Conservation (phyloP, 2,329 filamentous ascomycete species). For the Didymella pinodella region DNA sequence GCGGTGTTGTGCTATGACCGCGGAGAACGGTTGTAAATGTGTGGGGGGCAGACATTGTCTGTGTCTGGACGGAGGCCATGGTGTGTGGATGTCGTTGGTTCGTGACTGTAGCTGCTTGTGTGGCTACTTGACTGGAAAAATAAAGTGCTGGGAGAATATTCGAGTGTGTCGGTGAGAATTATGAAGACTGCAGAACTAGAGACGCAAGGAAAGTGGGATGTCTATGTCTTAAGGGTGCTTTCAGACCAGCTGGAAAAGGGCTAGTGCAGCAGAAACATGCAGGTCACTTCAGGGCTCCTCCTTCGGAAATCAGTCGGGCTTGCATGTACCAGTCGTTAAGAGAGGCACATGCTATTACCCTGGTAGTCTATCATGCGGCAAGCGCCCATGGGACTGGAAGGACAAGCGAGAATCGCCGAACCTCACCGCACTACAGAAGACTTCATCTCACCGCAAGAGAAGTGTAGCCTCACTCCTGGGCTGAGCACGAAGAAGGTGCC, state of each 20-base stretch:
- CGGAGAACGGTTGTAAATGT: constrained; percentile 34
- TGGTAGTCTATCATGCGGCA: constrained; percentile 22
- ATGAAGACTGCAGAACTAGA: constrained; percentile 14
- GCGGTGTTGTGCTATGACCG: constrained; percentile 20
- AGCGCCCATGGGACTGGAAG: constrained; percentile 15
- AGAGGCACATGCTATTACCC: constrained; percentile 20
- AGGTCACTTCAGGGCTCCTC: constrained; percentile 10
- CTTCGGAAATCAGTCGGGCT: constrained; percentile 21
- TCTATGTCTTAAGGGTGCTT: constrained; percentile 12
- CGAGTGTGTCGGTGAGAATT: background rate
- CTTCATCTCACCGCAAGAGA: constrained; percentile 16
- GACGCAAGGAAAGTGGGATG: constrained; percentile 19
- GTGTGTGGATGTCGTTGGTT: constrained; percentile 1
- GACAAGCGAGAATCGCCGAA: constrained; percentile 22
- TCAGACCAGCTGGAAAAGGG: constrained; percentile 11
- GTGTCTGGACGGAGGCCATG: constrained; percentile 40
- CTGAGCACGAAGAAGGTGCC: background rate
- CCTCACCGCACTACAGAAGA: constrained; percentile 18
- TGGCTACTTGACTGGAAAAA: constrained; percentile 9
- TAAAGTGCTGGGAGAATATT: background rate
- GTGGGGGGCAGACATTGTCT: constrained; percentile 33
- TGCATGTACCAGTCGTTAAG: constrained; percentile 15
- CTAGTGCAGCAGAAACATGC: constrained; percentile 19
- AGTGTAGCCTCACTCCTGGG: constrained; percentile 9
- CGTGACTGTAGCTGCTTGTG: background rate